phyloP scores from a whole-genome alignment of 768 basidiomycete species.

The Suillus hirtellus region DNA sequence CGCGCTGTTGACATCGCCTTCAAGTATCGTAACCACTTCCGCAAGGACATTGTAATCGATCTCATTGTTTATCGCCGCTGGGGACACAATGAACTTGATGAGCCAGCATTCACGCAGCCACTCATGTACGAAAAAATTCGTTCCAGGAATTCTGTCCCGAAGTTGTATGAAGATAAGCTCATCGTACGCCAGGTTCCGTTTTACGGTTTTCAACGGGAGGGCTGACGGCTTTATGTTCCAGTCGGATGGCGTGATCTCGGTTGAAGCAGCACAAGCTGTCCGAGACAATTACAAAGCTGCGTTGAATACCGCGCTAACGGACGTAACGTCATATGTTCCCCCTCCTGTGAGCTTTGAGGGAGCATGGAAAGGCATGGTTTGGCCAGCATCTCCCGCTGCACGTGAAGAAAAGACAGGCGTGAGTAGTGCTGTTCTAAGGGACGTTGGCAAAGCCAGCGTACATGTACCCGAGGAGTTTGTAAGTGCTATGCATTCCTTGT shows the following conservation, averaged over 20 bases:
- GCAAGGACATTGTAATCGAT: conserved; percentile 90
- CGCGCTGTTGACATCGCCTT: conserved; percentile 88
- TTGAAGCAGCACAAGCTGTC: conserved; percentile 47
- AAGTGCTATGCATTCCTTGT: conserved; percentile 28
- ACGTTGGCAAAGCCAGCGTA: conserved; percentile 72
- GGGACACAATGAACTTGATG: conserved; percentile 89
- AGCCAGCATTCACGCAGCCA: conserved; percentile 85
- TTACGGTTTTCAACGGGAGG: background rate
- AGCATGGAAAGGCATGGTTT: conserved; percentile 62
- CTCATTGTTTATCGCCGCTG: conserved; percentile 86
- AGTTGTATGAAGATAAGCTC: conserved; percentile 78
- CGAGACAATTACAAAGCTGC: conserved; percentile 60
- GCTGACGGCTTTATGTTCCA: conserved; percentile 8
- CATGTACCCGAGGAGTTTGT: conserved; percentile 61
- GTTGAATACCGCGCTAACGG: conserved; percentile 62
- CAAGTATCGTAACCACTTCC: conserved; percentile 82
- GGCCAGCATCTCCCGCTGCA: conserved; percentile 61
- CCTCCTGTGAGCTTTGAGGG: conserved; percentile 56
- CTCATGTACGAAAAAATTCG: conserved; percentile 90
- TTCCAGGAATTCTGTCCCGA: conserved; percentile 72
- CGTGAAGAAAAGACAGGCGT: conserved; percentile 71
- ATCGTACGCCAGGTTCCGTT: conserved; percentile 46
- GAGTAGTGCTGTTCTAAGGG: conserved; percentile 45
- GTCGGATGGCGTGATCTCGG: conserved; percentile 43
- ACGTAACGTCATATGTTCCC: conserved; percentile 49